Base-by-base conservation (phyloP, 2,329 filamentous ascomycete species). In the Pseudofabraea citricarpa region DNA sequence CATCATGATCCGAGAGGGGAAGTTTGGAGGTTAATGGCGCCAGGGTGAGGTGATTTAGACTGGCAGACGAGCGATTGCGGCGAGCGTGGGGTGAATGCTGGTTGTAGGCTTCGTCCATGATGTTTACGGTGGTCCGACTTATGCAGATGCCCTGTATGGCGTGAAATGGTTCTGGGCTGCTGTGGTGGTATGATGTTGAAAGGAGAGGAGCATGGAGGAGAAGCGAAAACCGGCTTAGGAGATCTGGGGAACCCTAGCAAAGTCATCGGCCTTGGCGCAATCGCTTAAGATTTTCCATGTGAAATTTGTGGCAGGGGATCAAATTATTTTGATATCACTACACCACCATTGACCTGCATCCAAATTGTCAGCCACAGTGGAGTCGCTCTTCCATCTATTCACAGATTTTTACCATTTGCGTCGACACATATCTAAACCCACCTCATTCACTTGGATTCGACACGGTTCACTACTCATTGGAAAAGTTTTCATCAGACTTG, bases 1-100 rank as follows among this genome's bases (percentile, higher is more conserved):
- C 68, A 40, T 77, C 72, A 44, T 68, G 64, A 55, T 81, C 77
- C 47, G 71, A 66, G 45, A 82, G 64, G 32, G 80, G 79, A 7
- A 84, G 69, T 57, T 75, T 77, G 40, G 74, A 71, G 19, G 80
- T 83, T 43, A 85, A 65, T 21, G 81, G 81, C n/a, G 77, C 80
- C 46, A 84, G 77, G 12, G 75, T 73, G 46, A 82, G 71, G 54
- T 80, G 74, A 55, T 76, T 75, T 50, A 82, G 66, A 61, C 74
- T 81, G 38, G 72, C 75, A 21, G 71, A 71, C 18, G 79, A 81
- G 53, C 74, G 72, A 55, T 73, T 75, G 64, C 79, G 77, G 50
- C 77, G 71, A 35, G 72, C 67, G 51, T 75, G 72, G 52, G 72
- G 73, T 41, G 77, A 68, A 57, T 81, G 76, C 52, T 79, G 78